These are phyloP conservation scores for Penicillium sp. DNA, from an alignment of 2,329 filamentous ascomycete species.

Conservation along the genomic window DNA sequence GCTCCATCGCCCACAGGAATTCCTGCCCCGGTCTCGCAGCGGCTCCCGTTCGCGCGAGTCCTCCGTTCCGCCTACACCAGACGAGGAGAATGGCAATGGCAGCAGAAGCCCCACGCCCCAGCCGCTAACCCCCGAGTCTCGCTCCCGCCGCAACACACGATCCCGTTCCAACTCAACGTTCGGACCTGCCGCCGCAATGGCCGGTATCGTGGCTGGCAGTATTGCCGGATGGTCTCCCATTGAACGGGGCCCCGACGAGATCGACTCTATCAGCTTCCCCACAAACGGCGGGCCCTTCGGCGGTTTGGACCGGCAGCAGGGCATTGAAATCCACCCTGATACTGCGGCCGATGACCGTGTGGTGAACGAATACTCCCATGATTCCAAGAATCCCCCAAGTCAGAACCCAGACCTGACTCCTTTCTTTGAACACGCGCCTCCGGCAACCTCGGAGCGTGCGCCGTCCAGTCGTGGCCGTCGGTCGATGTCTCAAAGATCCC, in stretches of 20 bases:
- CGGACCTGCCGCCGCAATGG: constrained; percentile 63
- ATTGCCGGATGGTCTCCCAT: constrained; percentile 64
- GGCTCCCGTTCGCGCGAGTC: constrained; percentile 41
- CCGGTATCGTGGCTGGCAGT: constrained; percentile 64
- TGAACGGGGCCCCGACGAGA: constrained; percentile 44
- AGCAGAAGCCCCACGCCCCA: constrained; percentile 32
- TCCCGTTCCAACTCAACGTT: constrained; percentile 60
- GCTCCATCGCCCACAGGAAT: constrained; percentile 55
- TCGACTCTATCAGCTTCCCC: constrained; percentile 41
- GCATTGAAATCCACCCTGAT: constrained; percentile 49
- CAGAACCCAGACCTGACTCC: constrained; percentile 48
- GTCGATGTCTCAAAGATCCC: constrained; percentile 37
- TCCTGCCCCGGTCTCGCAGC: constrained; percentile 46
- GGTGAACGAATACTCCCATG: constrained; percentile 36
- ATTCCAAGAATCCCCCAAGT: constrained; percentile 43
- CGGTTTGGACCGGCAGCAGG: constrained; percentile 41
- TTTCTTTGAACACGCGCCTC: constrained; percentile 44
- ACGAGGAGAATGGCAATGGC: constrained; percentile 44
- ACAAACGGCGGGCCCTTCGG: constrained; percentile 36
- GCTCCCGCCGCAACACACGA: constrained; percentile 49
- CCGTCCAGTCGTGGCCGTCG: constrained; percentile 36
- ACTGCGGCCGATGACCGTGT: constrained; percentile 48
- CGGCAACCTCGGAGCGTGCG: constrained; percentile 24
- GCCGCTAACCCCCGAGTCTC: constrained; percentile 56
- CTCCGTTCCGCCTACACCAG: constrained; percentile 56